These are phyloP conservation scores for Areca catechu DNA, from an alignment of 176 grass and related monocot species.

Conservation along the genomic window DNA sequence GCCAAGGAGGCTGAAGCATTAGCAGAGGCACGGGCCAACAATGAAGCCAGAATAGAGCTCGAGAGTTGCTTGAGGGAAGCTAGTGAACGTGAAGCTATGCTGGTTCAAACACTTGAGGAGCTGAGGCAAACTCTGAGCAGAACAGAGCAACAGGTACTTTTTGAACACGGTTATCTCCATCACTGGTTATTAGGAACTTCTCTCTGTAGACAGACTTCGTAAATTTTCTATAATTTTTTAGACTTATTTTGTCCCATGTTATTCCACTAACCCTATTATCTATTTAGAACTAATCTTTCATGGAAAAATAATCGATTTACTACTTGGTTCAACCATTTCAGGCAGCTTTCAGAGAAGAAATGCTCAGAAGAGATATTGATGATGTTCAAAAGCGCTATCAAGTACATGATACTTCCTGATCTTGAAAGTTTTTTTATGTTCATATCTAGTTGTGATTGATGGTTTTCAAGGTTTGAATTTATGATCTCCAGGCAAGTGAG, in stretches of 20 bases:
- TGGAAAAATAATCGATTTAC: conserved; percentile 5
- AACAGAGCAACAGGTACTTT: conserved; percentile 87
- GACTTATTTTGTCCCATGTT: too few relatives aligned
- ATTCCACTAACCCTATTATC: too few relatives aligned
- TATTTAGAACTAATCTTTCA: too few relatives aligned
- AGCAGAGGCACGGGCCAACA: conserved; percentile 91
- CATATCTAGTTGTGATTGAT: background rate
- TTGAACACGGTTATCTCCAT: conserved; percentile 21
- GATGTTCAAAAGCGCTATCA: conserved; percentile 97
- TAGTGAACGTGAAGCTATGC: conserved; percentile 71
- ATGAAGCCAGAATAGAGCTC: conserved; percentile 82
- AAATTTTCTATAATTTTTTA: too few relatives aligned
- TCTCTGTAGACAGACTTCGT: background rate
- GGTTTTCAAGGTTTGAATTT: conserved; percentile 6
- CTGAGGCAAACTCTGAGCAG: conserved; percentile 88
- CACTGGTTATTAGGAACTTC: background rate
- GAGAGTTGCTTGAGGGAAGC: conserved; percentile 83
- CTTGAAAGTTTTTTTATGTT: too few relatives aligned
- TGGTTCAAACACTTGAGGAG: conserved; percentile 95
- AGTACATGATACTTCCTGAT: conserved; percentile 36
- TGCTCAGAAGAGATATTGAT: conserved; percentile 78
- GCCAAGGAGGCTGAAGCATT: conserved; percentile 91
- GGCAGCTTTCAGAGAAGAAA: conserved; percentile 95
- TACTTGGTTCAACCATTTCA: conserved; percentile 11
- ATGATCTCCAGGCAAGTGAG: conserved; percentile 69